A percentile compares a stretch with the other conserved stretches of the same genome.
Conservation (phyloP, 2,329 filamentous ascomycete genomes). For the Apiospora marii region DNA sequence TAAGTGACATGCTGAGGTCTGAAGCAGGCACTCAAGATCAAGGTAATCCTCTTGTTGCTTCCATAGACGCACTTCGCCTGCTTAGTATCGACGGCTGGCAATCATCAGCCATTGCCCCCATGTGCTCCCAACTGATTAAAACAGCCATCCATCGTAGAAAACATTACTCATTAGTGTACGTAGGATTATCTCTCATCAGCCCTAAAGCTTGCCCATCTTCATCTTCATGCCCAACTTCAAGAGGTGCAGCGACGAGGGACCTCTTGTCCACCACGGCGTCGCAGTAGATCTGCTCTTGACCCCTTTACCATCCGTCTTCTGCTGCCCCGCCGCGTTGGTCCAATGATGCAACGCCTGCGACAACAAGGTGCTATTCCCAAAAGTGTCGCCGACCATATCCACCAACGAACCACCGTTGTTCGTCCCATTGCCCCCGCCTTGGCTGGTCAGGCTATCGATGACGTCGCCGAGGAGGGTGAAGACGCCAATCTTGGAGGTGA, state of each 20-base stretch:
- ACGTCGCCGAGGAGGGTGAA: constrained; percentile 48
- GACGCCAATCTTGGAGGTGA: constrained; percentile 47
- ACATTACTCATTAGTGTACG: background rate
- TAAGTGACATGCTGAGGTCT: no score
- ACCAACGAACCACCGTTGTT: constrained; percentile 37
- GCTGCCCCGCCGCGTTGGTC: constrained; percentile 27
- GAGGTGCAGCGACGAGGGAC: background rate
- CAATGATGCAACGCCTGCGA: constrained; percentile 47
- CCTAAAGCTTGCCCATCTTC: constrained; percentile 7
- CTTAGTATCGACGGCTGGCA: no score
- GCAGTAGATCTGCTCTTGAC: background rate
- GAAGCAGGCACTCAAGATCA: no score
- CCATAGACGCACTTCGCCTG: no score
- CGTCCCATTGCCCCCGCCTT: background rate
- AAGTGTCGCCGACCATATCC: constrained; percentile 46
- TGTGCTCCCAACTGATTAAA: no score
- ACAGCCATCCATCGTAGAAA: background rate
- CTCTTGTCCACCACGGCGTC: constrained; percentile 19
- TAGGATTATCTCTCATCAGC: background rate
- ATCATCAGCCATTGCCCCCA: no score
- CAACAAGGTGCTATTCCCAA: constrained; percentile 51
- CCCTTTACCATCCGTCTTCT: background rate
- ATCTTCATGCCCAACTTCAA: constrained; percentile 14
- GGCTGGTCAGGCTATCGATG: constrained; percentile 32
- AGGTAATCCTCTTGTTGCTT: no score